These are phyloP conservation scores for Plectosphaerella sp. DNA, from an alignment of 2,329 filamentous ascomycete genomes.

Conservation along the genomic window DNA sequence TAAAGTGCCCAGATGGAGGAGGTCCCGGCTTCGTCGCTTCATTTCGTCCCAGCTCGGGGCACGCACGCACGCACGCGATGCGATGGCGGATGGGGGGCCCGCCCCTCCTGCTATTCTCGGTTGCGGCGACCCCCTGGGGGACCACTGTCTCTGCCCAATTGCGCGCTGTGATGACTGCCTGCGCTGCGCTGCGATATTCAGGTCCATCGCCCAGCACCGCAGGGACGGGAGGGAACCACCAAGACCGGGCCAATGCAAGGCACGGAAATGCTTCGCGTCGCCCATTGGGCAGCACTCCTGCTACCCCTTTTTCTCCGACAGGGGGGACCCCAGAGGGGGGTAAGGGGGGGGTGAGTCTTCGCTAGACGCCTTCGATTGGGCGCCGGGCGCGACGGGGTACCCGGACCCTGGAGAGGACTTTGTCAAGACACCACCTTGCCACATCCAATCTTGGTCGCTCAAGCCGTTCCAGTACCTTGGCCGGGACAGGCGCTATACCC, in stretches of 20 bases:
- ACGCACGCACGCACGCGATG: too few relatives aligned
- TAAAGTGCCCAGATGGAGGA: too few relatives aligned
- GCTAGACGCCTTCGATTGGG: background rate
- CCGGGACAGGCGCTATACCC: background rate
- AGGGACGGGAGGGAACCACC: background rate
- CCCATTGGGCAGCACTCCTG: background rate
- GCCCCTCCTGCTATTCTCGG: too few relatives aligned
- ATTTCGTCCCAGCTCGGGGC: too few relatives aligned
- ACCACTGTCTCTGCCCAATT: too few relatives aligned
- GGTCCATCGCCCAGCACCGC: background rate
- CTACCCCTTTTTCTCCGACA: constrained; percentile 1
- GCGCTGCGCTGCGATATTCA: background rate
- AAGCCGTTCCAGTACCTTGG: background rate
- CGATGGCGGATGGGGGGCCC: too few relatives aligned
- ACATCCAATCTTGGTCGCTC: background rate
- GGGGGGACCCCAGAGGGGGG: background rate
- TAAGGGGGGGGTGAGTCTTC: background rate
- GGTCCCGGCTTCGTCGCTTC: too few relatives aligned
- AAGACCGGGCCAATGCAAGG: constrained; percentile 1
- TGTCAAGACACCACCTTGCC: background rate
- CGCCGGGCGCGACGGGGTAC: background rate
- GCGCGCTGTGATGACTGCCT: background rate
- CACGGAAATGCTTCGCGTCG: constrained; percentile 1
- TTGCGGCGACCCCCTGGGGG: too few relatives aligned
- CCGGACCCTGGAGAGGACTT: background rate